phyloP scores from a whole-genome alignment of 106 monocot genomes.

The Dioscorea dumetorum region DNA sequence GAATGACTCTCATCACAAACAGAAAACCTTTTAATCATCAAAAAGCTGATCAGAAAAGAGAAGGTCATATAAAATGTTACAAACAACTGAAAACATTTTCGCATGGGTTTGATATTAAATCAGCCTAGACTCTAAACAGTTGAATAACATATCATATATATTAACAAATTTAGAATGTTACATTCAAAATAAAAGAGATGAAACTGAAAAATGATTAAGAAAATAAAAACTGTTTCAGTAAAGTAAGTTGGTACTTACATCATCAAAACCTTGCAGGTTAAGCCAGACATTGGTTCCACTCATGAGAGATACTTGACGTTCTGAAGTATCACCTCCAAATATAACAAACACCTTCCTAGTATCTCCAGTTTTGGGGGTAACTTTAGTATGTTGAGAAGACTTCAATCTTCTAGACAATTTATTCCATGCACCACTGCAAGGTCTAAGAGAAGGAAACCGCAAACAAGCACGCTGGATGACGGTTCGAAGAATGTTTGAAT shows the following conservation, averaged over 20 bases:
- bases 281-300: slow-evolving; percentile 99
- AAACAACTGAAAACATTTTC: too few relatives aligned
- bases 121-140: too few relatives aligned
- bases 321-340: slow-evolving; percentile 94
- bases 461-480: slow-evolving; percentile 64
- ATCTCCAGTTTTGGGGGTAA: slow-evolving; percentile 1
- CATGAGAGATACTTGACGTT: slow-evolving; percentile 99
- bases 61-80: too few relatives aligned
- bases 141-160: too few relatives aligned
- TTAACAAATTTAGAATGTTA: too few relatives aligned
- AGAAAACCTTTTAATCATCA: too few relatives aligned
- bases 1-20: too few relatives aligned
- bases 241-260: slow-evolving; percentile 45
- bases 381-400: slow-evolving; percentile 15
- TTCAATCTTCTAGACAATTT: slow-evolving; percentile 33
- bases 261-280: slow-evolving; percentile 78
- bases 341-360: slow-evolving; percentile 79
- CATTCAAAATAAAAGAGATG: too few relatives aligned
- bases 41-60: too few relatives aligned
- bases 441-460: slow-evolving; percentile 61
- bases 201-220: too few relatives aligned
- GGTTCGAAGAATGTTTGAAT: slow-evolving; percentile 76
- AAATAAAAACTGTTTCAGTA: too few relatives aligned
- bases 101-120: too few relatives aligned
- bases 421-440: slow-evolving; percentile 33